Evolutionary conservation across 345 rosid genomes (phyloP), one percentile per base, ranked within the genome.

Genomic region (Moringa oleifera): DNA sequence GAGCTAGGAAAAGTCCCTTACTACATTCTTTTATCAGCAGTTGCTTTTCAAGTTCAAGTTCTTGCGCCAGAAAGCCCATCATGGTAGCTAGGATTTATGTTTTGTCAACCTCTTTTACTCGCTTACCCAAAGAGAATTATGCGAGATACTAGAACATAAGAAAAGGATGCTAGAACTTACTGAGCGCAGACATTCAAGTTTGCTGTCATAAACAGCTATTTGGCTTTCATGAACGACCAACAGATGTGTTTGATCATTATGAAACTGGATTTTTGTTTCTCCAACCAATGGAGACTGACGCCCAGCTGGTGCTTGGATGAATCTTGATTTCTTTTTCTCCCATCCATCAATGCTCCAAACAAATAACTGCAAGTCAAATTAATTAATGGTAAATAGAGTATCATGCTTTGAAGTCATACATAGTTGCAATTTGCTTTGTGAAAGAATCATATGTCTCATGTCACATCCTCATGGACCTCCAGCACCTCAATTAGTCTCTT

Each of bases 261-360:
- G 83, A 76, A 81, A 78, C 58, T 81, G 83, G 22, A 81, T 80
- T 65, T 49, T 72, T 17, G 85, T 78, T 63, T 80, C 81, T 51
- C 80, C 80, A 6, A 56, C 60, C 22, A 71, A 51, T 21, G 79
- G 61, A 47, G 80, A 53, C 33, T 73, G 75, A 63, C 74, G 82
- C 47, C 47, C 47, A 41, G 47, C 47, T 41, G 47, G 47, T 4
- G 12, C 47, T 41, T 41, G 47, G 6, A 41, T 41, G 47, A 41
- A 41, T 16, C 47, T 41, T 4, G 6, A 41, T 41, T 41, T 41
- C 47, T 41, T 41, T 41, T 41, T 41, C 47, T 41, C 47, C 47
- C 47, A 41, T 41, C 47, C 47, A 41, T 41, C 47, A 41, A 41
- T 41, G 47, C 17, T 41, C 47, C 47, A 41, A 16, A 41, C 9